Conservation (phyloP, 2,329 filamentous ascomycete genomes). For the Aureobasidium musti region DNA sequence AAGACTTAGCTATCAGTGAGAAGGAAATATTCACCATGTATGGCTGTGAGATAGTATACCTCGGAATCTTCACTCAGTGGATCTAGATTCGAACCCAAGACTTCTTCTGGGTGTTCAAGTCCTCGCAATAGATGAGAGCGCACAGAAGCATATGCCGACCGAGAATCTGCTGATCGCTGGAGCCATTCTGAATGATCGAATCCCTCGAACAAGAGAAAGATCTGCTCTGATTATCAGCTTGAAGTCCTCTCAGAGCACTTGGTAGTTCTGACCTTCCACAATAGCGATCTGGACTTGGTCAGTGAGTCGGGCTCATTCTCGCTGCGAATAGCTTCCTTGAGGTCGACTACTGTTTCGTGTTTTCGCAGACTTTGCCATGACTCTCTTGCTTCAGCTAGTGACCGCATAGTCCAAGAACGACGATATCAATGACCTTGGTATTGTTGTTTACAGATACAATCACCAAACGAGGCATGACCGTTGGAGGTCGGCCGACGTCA, state of each 20-base stretch:
- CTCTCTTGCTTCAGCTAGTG: conserved; percentile 37
- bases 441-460: conserved; percentile 12
- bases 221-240: conserved; percentile 50
- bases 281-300: conserved; percentile 65
- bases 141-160: conserved; percentile 71
- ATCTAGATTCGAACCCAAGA: conserved; percentile 69
- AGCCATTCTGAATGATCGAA: conserved; percentile 68
- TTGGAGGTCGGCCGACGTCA: conserved; percentile 20
- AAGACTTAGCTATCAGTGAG: conserved; percentile 53
- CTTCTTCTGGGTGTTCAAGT: conserved; percentile 79
- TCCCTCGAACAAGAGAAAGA: conserved; percentile 76
- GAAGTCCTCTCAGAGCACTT: no score
- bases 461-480: conserved; percentile 12
- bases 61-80: conserved; percentile 81
- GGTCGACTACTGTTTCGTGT: conserved; percentile 37
- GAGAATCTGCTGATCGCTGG: conserved; percentile 64
- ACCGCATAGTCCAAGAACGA: conserved; percentile 36
- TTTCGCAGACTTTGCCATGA: conserved; percentile 41
- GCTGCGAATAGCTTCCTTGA: conserved; percentile 38
- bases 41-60: conserved; percentile 47
- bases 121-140: conserved; percentile 75
- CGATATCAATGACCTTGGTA: neutral
- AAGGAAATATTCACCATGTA: conserved; percentile 32
- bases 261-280: conserved; percentile 72
- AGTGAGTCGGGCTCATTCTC: conserved; percentile 29